Percentiles rank a stretch among this genome's conserved stretches.
These are phyloP conservation scores for Aspergillus sp. DNA, from an alignment of 2,329 filamentous ascomycete species.

Conservation along the genomic window DNA sequence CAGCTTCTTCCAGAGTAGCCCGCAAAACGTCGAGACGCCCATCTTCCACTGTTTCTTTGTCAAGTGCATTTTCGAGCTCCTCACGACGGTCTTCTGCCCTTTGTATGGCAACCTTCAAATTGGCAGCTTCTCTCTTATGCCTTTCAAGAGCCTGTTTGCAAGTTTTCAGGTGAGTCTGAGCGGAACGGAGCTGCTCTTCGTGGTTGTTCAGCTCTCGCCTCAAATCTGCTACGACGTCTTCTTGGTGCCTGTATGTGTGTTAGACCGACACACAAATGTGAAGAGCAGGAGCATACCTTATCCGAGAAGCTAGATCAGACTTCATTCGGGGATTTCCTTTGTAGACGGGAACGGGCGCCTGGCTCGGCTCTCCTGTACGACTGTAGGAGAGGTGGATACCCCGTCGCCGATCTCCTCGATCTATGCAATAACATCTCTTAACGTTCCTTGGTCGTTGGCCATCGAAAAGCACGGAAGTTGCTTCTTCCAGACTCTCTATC, in stretches of 20 bases:
- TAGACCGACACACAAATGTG: neutral
- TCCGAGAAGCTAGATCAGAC: conserved; percentile 68
- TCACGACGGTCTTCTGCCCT: conserved; percentile 61
- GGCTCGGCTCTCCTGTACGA: conserved; percentile 48
- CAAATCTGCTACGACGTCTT: conserved; percentile 52
- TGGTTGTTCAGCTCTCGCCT: conserved; percentile 55
- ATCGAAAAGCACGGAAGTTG: conserved; percentile 66
- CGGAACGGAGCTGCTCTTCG: conserved; percentile 48
- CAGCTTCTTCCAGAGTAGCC: conserved; percentile 57
- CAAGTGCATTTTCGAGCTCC: conserved; percentile 65
- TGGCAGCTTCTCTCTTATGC: conserved; percentile 47
- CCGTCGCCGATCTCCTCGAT: conserved; percentile 61
- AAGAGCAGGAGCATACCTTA: conserved; percentile 44
- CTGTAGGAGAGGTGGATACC: conserved; percentile 60
- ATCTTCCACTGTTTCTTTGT: conserved; percentile 61
- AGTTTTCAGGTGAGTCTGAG: conserved; percentile 50
- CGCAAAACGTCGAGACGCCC: conserved; percentile 62
- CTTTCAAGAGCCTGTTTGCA: conserved; percentile 50
- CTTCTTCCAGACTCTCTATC: conserved; percentile 66
- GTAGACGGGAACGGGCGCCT: conserved; percentile 55
- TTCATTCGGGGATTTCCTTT: conserved; percentile 69
- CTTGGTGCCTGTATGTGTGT: conserved; percentile 38
- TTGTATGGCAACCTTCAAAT: conserved; percentile 59
- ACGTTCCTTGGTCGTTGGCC: conserved; percentile 66
- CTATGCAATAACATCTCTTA: conserved; percentile 62